Conservation (phyloP, 495 filamentous ascomycete species). For the Xylaria longipes region DNA sequence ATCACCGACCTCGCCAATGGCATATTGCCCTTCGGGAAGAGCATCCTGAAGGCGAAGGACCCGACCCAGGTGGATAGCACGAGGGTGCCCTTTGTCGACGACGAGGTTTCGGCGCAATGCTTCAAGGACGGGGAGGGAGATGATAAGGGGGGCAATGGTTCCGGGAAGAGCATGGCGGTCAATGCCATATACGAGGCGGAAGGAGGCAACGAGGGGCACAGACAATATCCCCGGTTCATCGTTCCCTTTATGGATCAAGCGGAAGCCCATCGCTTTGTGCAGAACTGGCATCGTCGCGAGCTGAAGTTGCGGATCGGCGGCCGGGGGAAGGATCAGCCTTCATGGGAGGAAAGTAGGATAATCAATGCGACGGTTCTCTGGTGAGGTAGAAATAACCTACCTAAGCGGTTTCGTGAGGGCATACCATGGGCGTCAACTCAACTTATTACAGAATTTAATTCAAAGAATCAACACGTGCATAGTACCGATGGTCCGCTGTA, state of each 20-base stretch:
- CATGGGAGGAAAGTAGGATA: slow-evolving; percentile 39
- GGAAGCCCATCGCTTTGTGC: slow-evolving; percentile 63
- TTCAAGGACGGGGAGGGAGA: not conserved
- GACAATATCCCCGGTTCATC: slow-evolving; percentile 50
- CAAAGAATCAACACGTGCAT: not conserved
- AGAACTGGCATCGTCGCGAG: slow-evolving; percentile 60
- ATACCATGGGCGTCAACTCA: not conserved
- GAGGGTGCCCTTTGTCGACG: not conserved
- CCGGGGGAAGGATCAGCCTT: slow-evolving; percentile 24
- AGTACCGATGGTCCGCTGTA: not conserved
- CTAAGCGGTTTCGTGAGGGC: not conserved
- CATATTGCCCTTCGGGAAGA: slow-evolving; percentile 37
- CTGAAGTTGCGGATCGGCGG: slow-evolving; percentile 38
- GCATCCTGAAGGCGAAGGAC: slow-evolving; percentile 31
- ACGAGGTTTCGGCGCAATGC: not conserved
- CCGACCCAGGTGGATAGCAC: not conserved
- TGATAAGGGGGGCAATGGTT: not conserved
- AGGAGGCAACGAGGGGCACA: slow-evolving; percentile 16
- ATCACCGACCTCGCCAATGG: slow-evolving; percentile 33
- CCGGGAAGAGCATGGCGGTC: not conserved
- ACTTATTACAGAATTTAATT: not conserved
- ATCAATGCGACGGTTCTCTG: slow-evolving; percentile 57
- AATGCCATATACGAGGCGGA: not conserved
- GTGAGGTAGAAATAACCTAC: slow-evolving; percentile 40
- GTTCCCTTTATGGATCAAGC: slow-evolving; percentile 53